Evolutionary conservation across 2,329 filamentous ascomycete genomes (phyloP), one percentile per base, ranked within the genome.

Genomic region (Talaromyces sp.): DNA sequence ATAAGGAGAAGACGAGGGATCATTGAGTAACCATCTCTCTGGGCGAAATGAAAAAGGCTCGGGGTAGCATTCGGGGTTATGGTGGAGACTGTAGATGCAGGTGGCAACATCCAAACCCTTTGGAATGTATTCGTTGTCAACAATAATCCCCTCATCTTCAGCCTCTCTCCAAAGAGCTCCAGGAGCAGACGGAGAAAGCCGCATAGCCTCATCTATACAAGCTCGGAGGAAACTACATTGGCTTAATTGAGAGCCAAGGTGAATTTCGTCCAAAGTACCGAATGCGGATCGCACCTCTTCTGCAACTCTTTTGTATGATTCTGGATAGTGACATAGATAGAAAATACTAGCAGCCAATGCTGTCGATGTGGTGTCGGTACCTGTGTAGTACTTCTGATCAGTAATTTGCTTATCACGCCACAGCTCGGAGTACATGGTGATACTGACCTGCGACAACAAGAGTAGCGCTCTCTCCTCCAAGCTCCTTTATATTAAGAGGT

Each of bases 401-500:
- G 21, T 14, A 24, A 24, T 21, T 48, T n/a, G 21, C 24, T 48
- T 19, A n/a, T 19, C 29, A 54, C 8, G 9, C 9, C n/a, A 54
- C 21, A 54, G 27, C 52, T 32, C 6, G 21, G 12, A 38, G 19
- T 17, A 21, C 17, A 3, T 21, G n/a, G 19, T 17, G 17, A 53
- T n/a, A n/a, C 54, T 54, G 66, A 61, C 74, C 80, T 14, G 80
- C 80, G 48, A 80, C 78, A 61, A 82, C 81, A 26, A 82, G 65
- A 2, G 79, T 69, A 57, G 80, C 78, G 38, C 75, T 79, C 64
- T 83, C 80, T 62, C 75, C 77, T 73, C 77, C 80, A 24, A 82
- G 65, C 65, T 82, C 80, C 56, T 75, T 70, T 21, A 54, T 35
- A 54, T 24, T 54, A 9, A 68, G 74, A 70, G 64, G 71, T 71